Evolutionary conservation across 2,329 filamentous ascomycete species (phyloP), one percentile per base, ranked within the genome.

Genomic region (Cladosporium sp.): DNA sequence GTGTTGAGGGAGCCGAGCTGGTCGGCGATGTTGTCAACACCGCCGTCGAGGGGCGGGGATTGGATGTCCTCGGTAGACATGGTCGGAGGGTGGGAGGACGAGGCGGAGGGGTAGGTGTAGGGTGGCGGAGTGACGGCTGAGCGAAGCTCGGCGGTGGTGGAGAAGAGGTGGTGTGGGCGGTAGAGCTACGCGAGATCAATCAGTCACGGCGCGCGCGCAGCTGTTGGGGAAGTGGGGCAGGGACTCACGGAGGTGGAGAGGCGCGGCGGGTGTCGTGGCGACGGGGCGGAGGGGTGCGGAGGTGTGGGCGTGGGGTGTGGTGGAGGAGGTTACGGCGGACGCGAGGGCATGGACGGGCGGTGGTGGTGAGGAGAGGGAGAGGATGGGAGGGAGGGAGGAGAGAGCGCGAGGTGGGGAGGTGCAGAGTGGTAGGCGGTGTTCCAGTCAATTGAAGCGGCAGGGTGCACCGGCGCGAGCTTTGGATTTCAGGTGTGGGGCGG

Each of bases 1-100:
- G 71, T 64, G 63, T 67, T 70, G 46, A 74, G 60, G 50, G 64
- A 65, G 53, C 71, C 68, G 55, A 77, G 68, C 56, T 70, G 68
- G 46, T 75, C 72, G 61, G 67, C 61, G 56, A 75, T 53, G 53
- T 61, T 53, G 56, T 66, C 63, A 53, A 67, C 57, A 58, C 61
- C 61, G 40, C 59, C 60, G 59, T 67, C 64, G 42, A 62, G 46
- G 37, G 54, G 56, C 49, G 58, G 49, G 32, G 49, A 58, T 22
- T 62, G 59, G 16, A 56, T 49, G 51, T 65, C 63, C 55, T 66
- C 63, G 46, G 60, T 60, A 53, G 64, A 66, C 63, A 67, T 66
- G 48, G 38, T 48, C n/a, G 34, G 31, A 34, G 40, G n/a, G 49
- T 14, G n/a, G 38, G 40, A 37, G 22, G 38, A 13, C 11, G 6